Evolutionary conservation across 2,329 filamentous ascomycete species (phyloP).

Genomic region (Chalara sp.): DNA sequence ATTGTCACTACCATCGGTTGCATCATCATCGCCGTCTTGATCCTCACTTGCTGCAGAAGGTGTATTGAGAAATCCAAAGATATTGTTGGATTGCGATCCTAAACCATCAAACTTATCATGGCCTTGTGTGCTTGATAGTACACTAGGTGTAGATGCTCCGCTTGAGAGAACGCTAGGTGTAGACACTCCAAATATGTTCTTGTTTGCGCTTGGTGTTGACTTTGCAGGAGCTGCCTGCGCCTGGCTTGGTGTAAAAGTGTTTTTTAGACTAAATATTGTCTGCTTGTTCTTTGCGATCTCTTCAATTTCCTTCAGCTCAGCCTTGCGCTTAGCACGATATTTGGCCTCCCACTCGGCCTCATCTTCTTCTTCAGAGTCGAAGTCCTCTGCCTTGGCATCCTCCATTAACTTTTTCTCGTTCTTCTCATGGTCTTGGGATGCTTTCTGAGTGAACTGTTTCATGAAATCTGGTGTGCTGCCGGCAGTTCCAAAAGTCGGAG

Average conservation of each 20-base stretch:
- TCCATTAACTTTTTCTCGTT: slow-evolving; percentile 19
- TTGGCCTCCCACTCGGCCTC: slow-evolving; percentile 18
- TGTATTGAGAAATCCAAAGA: no score
- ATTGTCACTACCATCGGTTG: slow-evolving; percentile 36
- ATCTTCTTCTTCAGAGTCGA: slow-evolving; percentile 24
- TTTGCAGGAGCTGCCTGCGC: no score
- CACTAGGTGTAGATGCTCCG: no score
- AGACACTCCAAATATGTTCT: no score
- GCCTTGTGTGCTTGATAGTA: no score
- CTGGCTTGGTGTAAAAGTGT: no score
- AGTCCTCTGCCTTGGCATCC: slow-evolving; percentile 22
- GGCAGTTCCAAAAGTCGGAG: slow-evolving; percentile 17
- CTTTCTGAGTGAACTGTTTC: slow-evolving; percentile 19
- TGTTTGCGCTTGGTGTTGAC: no score
- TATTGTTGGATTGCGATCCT: no score
- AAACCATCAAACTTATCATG: no score
- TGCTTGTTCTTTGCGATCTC: slow-evolving; percentile 12
- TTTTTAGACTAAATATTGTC: background rate
- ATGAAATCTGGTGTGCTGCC: slow-evolving; percentile 14
- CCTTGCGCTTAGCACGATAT: slow-evolving; percentile 8
- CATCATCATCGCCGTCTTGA: slow-evolving; percentile 28
- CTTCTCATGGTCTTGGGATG: slow-evolving; percentile 5
- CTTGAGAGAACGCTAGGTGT: no score
- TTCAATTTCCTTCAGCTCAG: slow-evolving; percentile 13
- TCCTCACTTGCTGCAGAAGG: no score